Percentiles rank a stretch among this genome's conserved stretches.
Evolutionary conservation across 495 filamentous ascomycete species (phyloP).

Genomic region (Penicillium maclennaniae): DNA sequence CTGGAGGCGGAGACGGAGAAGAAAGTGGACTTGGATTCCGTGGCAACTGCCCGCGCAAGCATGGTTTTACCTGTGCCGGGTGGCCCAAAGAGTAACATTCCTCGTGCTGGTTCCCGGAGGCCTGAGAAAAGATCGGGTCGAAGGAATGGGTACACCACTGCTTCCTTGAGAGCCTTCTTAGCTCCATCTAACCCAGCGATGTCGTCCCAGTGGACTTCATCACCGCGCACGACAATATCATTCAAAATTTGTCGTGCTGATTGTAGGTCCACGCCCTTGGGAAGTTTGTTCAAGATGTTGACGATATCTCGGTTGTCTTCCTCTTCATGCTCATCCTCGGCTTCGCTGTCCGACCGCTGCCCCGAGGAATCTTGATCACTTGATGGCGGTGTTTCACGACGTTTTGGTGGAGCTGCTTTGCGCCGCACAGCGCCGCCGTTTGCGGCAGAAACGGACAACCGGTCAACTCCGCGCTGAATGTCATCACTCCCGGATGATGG

Average conservation of each 20-base stretch:
- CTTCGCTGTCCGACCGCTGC: constrained; percentile 27
- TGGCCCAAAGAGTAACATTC: constrained; percentile 95
- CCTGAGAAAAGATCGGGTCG: constrained; percentile 95
- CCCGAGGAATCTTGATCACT: constrained; percentile 42
- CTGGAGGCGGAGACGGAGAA: constrained; percentile 95
- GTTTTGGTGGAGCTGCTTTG: constrained; percentile 22
- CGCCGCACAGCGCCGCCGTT: constrained; percentile 26
- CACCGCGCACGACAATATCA: constrained; percentile 92
- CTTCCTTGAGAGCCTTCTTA: constrained; percentile 90
- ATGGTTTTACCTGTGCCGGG: constrained; percentile 98
- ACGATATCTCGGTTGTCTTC: constrained; percentile 47
- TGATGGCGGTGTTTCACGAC: constrained; percentile 40
- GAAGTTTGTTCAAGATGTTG: constrained; percentile 68
- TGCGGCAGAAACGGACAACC: constrained; percentile 23
- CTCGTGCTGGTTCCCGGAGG: constrained; percentile 86
- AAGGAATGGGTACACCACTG: constrained; percentile 95
- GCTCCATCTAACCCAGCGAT: constrained; percentile 88
- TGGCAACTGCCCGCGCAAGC: constrained; percentile 92
- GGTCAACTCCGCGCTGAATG: constrained; percentile 23
- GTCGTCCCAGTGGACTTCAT: constrained; percentile 93
- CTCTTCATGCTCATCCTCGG: constrained; percentile 35
- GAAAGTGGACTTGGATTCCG: constrained; percentile 92
- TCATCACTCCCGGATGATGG: constrained; percentile 32
- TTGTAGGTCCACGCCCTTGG: constrained; percentile 71
- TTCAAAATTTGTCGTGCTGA: constrained; percentile 91